Evolutionary conservation across 1,139 yeast genomes (phyloP).

Genomic region (Taiozyma sp.): DNA sequence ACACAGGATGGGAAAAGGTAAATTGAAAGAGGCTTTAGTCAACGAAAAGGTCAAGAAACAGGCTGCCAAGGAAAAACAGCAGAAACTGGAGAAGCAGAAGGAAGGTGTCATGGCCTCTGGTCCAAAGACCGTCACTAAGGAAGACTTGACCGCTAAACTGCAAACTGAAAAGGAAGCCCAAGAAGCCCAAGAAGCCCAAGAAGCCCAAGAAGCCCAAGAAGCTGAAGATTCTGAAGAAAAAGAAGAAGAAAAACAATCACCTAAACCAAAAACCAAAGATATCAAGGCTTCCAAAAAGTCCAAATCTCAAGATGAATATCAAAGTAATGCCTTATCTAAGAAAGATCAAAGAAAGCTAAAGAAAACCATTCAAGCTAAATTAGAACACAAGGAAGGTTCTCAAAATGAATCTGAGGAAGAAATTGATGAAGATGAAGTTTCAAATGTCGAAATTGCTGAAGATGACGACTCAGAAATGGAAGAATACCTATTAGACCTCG

Average conservation of each 20-base stretch:
- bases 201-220: constrained; percentile 16
- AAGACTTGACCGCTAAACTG: constrained; percentile 19
- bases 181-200: no score
- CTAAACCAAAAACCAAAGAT: constrained; percentile 7
- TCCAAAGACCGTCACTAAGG: constrained; percentile 31
- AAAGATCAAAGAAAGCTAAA: constrained; percentile 61
- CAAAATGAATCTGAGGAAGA: constrained; percentile 25
- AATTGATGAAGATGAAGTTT: constrained; percentile 19
- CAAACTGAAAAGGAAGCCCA: constrained; percentile 10
- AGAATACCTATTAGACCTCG: constrained; percentile 44
- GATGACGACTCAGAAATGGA: constrained; percentile 30
- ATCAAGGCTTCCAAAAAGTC: constrained; percentile 5
- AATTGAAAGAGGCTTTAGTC: constrained; percentile 28
- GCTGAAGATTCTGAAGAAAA: constrained; percentile 15
- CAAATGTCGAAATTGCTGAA: constrained; percentile 21
- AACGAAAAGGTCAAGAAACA: constrained; percentile 25
- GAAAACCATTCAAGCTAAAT: constrained; percentile 34
- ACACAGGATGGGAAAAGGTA: constrained; percentile 31
- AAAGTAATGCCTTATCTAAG: constrained; percentile 46
- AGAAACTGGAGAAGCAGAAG: constrained; percentile 20
- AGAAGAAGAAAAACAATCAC: constrained; percentile 8
- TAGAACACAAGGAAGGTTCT: constrained; percentile 23
- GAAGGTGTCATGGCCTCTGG: constrained; percentile 24
- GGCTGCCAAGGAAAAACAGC: constrained; percentile 19
- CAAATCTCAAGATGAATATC: constrained; percentile 31